A percentile compares a stretch with the other conserved stretches of the same genome.
Conservation (phyloP, 2,329 filamentous ascomycete genomes). For the Cadophora luteo-olivacea region DNA sequence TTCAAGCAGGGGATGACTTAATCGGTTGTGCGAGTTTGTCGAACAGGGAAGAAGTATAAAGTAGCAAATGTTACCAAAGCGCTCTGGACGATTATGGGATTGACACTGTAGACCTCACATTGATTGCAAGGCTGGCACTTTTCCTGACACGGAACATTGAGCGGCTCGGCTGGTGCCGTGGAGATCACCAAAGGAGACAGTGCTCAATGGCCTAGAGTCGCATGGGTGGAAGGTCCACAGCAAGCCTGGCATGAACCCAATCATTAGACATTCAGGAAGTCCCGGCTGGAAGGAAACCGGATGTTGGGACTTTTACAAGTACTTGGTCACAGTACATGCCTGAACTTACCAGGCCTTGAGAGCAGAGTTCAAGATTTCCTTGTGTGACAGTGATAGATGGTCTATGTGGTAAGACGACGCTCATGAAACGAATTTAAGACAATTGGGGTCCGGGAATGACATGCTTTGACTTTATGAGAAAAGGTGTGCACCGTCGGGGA, state of each 20-base stretch:
- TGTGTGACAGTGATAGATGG: neutral
- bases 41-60: too few relatives aligned
- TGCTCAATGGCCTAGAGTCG: neutral
- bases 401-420: neutral
- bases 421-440: conserved; percentile 30
- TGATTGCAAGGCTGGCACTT: conserved; percentile 3
- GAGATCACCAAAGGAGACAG: neutral
- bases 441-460: conserved; percentile 22
- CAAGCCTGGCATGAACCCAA: neutral
- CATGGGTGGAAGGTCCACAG: neutral
- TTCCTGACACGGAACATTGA: neutral
- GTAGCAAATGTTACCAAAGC: too few relatives aligned
- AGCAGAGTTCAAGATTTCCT: conserved; percentile 1
- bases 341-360: neutral
- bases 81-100: too few relatives aligned
- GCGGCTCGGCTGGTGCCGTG: conserved; percentile 10
- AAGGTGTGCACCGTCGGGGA: neutral
- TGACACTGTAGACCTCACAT: neutral
- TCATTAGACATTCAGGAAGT: neutral
- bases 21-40: too few relatives aligned
- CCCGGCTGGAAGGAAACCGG: neutral
- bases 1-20: too few relatives aligned
- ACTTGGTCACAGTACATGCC: neutral
- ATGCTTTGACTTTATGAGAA: conserved; percentile 24
- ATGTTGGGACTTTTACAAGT: neutral